Percentiles rank a stretch among this genome's conserved stretches.
phyloP scores from a whole-genome alignment of 2,329 filamentous ascomycete species.

The Pestalotiopsis sp. region DNA sequence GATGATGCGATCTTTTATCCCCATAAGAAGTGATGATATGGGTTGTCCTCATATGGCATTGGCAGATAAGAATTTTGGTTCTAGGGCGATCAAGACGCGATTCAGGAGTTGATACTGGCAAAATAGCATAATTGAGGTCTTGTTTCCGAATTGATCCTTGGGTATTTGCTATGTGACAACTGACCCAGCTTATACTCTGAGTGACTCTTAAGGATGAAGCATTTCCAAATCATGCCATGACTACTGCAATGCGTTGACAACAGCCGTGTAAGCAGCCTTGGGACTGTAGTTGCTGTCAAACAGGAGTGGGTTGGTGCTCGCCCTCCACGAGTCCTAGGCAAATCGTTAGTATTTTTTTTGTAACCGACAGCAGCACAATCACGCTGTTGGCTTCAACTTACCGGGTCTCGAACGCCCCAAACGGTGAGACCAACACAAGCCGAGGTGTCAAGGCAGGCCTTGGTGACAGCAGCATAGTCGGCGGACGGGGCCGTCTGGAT shows the following conservation, averaged over 20 bases:
- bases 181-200: too few relatives aligned
- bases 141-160: too few relatives aligned
- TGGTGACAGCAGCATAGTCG: conserved; percentile 62
- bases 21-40: too few relatives aligned
- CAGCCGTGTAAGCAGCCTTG: conserved; percentile 54
- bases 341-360: background rate
- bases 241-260: conserved; percentile 40
- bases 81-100: too few relatives aligned
- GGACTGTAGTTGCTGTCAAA: conserved; percentile 55
- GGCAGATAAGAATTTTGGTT: too few relatives aligned
- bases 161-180: too few relatives aligned
- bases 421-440: conserved; percentile 70
- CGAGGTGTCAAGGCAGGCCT: conserved; percentile 58
- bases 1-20: too few relatives aligned
- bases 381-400: conserved; percentile 25
- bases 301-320: conserved; percentile 51
- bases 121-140: too few relatives aligned
- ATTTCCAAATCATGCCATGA: background rate
- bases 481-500: conserved; percentile 57
- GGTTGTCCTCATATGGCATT: too few relatives aligned
- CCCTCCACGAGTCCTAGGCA: conserved; percentile 53
- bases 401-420: conserved; percentile 55
- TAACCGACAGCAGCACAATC: background rate
- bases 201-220: too few relatives aligned
- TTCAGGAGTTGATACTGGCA: too few relatives aligned